Evolutionary conservation across 148 eudicot genomes (phyloP), one percentile per base, ranked within the genome.

Genomic region (Gaultheria prostrata): DNA sequence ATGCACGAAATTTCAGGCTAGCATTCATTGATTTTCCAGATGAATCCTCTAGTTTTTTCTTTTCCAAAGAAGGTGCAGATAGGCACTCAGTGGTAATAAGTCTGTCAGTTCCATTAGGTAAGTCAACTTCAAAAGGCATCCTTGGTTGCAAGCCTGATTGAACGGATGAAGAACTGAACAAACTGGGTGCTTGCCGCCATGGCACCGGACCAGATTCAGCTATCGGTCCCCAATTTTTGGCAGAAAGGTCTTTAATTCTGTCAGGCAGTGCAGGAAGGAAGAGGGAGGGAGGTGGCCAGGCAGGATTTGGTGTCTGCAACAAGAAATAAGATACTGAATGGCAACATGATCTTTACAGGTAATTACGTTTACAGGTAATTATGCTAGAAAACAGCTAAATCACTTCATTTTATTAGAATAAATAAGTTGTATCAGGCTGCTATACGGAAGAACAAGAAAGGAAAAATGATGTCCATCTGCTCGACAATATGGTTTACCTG

Each of bases 301-400:
- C 91, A 80, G 93, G 91, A 89, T 92, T 92, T 76, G 94, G 92
- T 70, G 90, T 88, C 98, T 94, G 88, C 76, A 91, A 83, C 51
- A 79, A 7, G 28, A 56, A 49, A 32, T n/a, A 84, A 61, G n/a
- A 18, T 39, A 70, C 45, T 1, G 28, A 39, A 39, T 39, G 43
- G 43, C 4, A 14, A 79, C 21, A 78, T 6, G 14, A 59, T 30
- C 14, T n/a, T n/a, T 51, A 8, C n/a, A 71, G 76, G 21, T 35
- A 39, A 39, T 39, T 39, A 39, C n/a, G n/a, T n/a, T n/a, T 51
- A 8, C n/a, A 71, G 76, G 21, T 35, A 39, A 39, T 39, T 39
- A 39, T 39, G 43, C 43, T 39, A 39, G 3, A 39, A 39, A 3
- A 39, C 43, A 39, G 43, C 43, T 39, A n/a, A n/a, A n/a, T n/a